phyloP scores from a whole-genome alignment of 140 eudicot genomes.

The Ambrosia hybrid region DNA sequence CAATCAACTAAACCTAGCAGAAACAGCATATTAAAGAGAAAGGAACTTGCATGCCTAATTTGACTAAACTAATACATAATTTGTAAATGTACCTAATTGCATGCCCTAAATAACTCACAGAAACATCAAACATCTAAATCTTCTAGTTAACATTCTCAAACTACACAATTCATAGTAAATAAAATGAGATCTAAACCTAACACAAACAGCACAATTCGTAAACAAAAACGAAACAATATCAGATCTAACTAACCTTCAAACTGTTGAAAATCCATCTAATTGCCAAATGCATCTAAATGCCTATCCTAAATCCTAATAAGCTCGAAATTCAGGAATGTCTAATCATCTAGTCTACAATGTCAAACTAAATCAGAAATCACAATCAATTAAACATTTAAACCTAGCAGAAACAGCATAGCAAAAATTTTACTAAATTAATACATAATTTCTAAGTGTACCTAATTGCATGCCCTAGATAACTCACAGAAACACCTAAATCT shows the following conservation, averaged over 20 bases:
- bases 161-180: neutral
- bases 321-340: no score
- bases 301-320: no score
- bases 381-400: neutral
- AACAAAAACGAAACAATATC: no score
- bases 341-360: no score
- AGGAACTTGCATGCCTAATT: neutral
- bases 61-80: neutral
- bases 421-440: neutral
- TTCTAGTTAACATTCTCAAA: neutral
- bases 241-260: conserved; percentile 52
- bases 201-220: neutral
- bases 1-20: conserved; percentile 22
- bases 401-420: neutral
- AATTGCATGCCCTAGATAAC: neutral
- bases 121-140: neutral
- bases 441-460: neutral
- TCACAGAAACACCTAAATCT: neutral
- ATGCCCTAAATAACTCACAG: neutral
- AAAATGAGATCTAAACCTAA: neutral
- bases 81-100: conserved; percentile 3
- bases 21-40: neutral
- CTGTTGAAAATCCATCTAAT: conserved; percentile 59
- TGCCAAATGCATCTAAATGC: no score
- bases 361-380: no score